phyloP scores from a whole-genome alignment of 2,329 filamentous ascomycete species.

The Conoideocrella luteorostrata region DNA sequence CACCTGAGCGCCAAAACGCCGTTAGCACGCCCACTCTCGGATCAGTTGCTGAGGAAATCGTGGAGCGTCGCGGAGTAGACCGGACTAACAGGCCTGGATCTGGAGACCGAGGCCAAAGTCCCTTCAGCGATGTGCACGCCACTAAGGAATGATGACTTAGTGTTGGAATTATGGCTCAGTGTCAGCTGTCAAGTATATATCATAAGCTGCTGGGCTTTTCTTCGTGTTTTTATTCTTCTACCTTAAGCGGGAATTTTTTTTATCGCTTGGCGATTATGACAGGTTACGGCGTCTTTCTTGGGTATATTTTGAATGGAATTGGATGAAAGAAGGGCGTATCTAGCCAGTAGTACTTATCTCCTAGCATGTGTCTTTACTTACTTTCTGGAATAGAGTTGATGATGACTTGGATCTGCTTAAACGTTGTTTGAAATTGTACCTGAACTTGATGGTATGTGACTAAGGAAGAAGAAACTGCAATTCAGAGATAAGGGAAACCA shows the following conservation, averaged over 20 bases:
- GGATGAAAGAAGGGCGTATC: slow-evolving; percentile 4
- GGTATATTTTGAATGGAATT: slow-evolving; percentile 5
- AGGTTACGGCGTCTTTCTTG: slow-evolving; percentile 7
- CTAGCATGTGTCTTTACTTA: slow-evolving; percentile 2
- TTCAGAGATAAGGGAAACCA: no score
- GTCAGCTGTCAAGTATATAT: slow-evolving; percentile 4
- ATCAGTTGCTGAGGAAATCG: slow-evolving; percentile 47
- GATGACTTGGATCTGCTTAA: not conserved
- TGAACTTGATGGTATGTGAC: no score
- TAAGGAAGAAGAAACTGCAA: no score
- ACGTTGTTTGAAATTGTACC: not conserved
- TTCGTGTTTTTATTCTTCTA: slow-evolving; percentile 1
- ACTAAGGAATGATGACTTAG: slow-evolving; percentile 36
- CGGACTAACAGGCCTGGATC: slow-evolving; percentile 18
- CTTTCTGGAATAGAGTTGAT: slow-evolving; percentile 8
- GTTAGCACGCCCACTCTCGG: slow-evolving; percentile 42
- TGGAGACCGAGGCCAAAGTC: slow-evolving; percentile 33
- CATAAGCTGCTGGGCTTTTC: not conserved
- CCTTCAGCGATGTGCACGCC: slow-evolving; percentile 54
- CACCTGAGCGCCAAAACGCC: slow-evolving; percentile 29
- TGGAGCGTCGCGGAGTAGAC: slow-evolving; percentile 30
- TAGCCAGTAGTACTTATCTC: slow-evolving; percentile 4
- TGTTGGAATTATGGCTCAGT: not conserved
- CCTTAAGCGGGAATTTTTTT: not conserved
- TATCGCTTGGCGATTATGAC: slow-evolving; percentile 6